phyloP scores from a whole-genome alignment of 306 rosid species.

The Prunus mira region DNA sequence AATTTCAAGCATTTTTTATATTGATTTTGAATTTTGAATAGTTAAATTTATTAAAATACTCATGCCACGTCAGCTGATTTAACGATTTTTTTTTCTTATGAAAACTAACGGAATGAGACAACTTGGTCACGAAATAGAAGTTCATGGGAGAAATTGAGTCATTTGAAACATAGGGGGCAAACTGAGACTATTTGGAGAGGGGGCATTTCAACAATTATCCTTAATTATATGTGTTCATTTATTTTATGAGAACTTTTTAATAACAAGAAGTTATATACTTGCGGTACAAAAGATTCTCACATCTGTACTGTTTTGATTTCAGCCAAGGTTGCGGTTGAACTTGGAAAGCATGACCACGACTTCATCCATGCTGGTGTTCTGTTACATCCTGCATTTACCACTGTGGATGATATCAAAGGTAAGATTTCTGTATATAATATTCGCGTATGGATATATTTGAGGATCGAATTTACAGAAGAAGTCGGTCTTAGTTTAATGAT shows the following conservation, averaged over 20 bases:
- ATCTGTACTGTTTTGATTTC: constrained; percentile 5
- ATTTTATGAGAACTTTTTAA: too few species aligned
- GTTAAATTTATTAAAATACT: too few species aligned
- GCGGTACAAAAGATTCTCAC: neutral
- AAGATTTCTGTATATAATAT: constrained; percentile 3
- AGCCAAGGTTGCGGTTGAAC: constrained; percentile 40
- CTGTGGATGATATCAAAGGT: constrained; percentile 65
- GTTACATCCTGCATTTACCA: constrained; percentile 38
- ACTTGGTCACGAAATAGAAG: too few species aligned
- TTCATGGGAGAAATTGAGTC: too few species aligned
- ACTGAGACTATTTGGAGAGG: fast-evolving
- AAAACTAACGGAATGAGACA: too few species aligned
- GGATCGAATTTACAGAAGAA: neutral
- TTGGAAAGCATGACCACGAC: constrained; percentile 21
- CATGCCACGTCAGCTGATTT: too few species aligned
- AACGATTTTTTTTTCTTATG: fast-evolving
- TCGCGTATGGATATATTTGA: neutral
- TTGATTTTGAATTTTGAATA: too few species aligned
- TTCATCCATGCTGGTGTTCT: constrained; percentile 46
- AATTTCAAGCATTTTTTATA: too few species aligned
- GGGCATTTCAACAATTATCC: too few species aligned
- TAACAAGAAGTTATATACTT: too few species aligned
- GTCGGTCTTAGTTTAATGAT: neutral
- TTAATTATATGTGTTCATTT: neutral
- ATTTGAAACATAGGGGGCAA: too few species aligned